Evolutionary conservation across 768 basidiomycete genomes (phyloP).

Genomic region (Podaxis sp.): DNA sequence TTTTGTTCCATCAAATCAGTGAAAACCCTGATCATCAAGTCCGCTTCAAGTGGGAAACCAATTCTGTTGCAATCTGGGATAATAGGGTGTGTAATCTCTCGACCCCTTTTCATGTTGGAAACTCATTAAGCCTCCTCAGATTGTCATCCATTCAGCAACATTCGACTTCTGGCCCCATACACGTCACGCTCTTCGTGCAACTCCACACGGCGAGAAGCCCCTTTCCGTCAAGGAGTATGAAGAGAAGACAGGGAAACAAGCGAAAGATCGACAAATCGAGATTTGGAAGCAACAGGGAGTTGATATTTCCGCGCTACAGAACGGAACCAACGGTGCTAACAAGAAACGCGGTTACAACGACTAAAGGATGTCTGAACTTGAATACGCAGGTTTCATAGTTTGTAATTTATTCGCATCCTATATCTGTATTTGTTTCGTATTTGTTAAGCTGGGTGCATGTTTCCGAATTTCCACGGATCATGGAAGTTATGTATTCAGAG

Average conservation of each 20-base stretch:
- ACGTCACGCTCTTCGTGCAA: constrained; percentile 78
- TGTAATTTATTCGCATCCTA: not conserved
- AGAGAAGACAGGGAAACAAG: constrained; percentile 57
- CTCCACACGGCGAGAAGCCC: constrained; percentile 79
- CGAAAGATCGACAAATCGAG: constrained; percentile 73
- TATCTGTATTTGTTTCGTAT: not conserved
- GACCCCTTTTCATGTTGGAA: not conserved
- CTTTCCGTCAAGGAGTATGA: constrained; percentile 76
- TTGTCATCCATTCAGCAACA: constrained; percentile 76
- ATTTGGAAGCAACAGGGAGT: constrained; percentile 70
- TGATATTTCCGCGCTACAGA: constrained; percentile 24
- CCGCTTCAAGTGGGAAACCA: constrained; percentile 74
- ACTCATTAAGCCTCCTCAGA: constrained; percentile 31
- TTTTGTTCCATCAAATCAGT: constrained; percentile 71
- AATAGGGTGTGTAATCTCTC: constrained; percentile 55
- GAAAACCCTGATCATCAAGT: constrained; percentile 75
- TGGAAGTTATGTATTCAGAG: too few species aligned
- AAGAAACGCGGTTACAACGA: constrained; percentile 61
- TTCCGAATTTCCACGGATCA: too few species aligned
- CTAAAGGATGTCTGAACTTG: constrained; percentile 26
- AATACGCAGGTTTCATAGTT: not conserved
- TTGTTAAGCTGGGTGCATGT: not conserved
- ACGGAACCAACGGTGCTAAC: constrained; percentile 23
- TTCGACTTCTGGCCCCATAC: constrained; percentile 82
- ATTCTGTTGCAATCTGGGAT: constrained; percentile 86